phyloP scores from a whole-genome alignment of 2,329 filamentous ascomycete species.

The Cadophora sp. region DNA sequence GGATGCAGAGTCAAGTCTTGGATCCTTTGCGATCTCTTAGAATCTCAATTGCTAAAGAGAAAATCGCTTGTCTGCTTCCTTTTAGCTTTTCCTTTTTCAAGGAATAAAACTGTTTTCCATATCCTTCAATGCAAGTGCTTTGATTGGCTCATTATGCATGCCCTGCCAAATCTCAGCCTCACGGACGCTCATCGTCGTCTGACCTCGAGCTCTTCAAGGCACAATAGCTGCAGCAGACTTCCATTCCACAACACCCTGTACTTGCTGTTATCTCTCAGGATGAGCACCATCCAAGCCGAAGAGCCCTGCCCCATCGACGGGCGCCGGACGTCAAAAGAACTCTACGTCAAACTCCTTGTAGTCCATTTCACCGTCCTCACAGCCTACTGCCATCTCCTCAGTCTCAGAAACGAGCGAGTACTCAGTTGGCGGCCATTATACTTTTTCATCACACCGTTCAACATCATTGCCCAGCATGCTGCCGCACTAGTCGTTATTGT shows the following conservation, averaged over 20 bases:
- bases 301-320: neutral
- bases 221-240: too few species aligned
- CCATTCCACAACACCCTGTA: neutral
- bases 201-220: too few species aligned
- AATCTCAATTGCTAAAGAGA: too few species aligned
- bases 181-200: too few species aligned
- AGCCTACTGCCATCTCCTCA: conserved; percentile 2
- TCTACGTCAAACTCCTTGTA: neutral
- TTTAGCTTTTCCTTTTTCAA: neutral
- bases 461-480: neutral
- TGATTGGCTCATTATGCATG: neutral
- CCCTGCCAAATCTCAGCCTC: neutral
- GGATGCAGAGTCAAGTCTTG: neutral
- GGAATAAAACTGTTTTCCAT: neutral
- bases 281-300: neutral
- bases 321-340: neutral
- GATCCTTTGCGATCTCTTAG: too few species aligned
- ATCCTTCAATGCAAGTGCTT: neutral
- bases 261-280: neutral
- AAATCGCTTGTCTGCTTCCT: neutral
- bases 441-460: neutral
- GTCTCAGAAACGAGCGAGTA: neutral
- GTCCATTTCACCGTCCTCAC: conserved; percentile 1
- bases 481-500: neutral
- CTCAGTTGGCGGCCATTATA: neutral